These are phyloP conservation scores for Lentinula detonsa DNA, from an alignment of 768 basidiomycete species.

Conservation along the genomic window DNA sequence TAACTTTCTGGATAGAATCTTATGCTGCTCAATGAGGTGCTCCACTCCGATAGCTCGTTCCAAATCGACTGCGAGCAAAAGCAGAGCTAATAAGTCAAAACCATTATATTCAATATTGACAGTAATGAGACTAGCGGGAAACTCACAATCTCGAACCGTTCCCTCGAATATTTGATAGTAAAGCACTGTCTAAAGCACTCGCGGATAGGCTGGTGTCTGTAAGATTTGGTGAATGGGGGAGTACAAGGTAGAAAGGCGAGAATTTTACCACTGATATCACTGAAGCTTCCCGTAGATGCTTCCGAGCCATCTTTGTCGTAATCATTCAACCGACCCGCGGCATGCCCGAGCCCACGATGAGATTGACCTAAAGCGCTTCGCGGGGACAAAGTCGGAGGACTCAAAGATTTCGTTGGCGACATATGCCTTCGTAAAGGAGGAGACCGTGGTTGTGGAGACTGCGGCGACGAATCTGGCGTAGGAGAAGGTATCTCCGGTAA, in stretches of 20 bases:
- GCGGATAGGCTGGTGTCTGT: conserved; percentile 70
- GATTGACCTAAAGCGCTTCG: conserved; percentile 47
- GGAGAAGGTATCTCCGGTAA: conserved; percentile 81
- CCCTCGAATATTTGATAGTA: conserved; percentile 68
- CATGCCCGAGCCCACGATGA: conserved; percentile 40
- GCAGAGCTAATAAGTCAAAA: neutral
- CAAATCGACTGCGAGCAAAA: neutral
- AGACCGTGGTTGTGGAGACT: conserved; percentile 15
- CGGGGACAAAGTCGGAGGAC: conserved; percentile 53
- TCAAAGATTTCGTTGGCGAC: conserved; percentile 51
- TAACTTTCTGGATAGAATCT: neutral
- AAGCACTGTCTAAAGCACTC: conserved; percentile 75
- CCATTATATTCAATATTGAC: too few relatives aligned
- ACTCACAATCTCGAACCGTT: conserved; percentile 37
- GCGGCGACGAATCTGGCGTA: conserved; percentile 45
- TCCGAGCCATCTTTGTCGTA: conserved; percentile 66
- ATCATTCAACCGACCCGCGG: conserved; percentile 40
- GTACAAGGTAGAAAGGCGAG: neutral
- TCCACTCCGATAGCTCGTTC: neutral
- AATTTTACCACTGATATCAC: conserved; percentile 74
- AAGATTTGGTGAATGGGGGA: neutral
- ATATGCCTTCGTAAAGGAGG: conserved; percentile 48
- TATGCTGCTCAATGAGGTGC: neutral
- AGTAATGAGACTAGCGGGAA: neutral
- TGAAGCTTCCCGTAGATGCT: conserved; percentile 66